Evolutionary conservation across 169 alveolate genomes (phyloP), one percentile per base, ranked within the genome.

Genomic region (Toxoplasma gondii): DNA sequence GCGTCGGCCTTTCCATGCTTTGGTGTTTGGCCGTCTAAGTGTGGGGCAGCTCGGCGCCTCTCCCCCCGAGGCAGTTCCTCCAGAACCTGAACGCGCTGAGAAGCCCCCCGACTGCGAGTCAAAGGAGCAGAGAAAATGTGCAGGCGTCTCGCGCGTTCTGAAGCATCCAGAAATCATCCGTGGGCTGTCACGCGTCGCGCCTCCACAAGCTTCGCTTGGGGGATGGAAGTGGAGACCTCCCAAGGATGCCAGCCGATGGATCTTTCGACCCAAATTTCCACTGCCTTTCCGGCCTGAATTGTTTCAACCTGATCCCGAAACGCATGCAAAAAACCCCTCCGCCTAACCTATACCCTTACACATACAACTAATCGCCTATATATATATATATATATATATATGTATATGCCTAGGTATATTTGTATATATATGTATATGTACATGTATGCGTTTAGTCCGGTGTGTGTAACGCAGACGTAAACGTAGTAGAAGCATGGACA

Each of bases 191-290:
- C 84, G 84, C 44, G 84, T 74, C 43, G 84, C 84, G 84, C 84
- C 84, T 74, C 84, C 84, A 44, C 84, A 74, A 12, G 84, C 84
- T 12, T 34, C 45, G 2, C 84, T 74, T 1, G 84, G 84, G 9
- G 84, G 84, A 12, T 74, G 84, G 84, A 22, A n/a, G 22, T 74
- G 84, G 84, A 1, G 27, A 44, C 84, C 84, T 34, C 84, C 84
- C 19, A 44, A 41, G 44, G 84, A 36, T 36, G 84, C 84, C 2
- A 74, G 84, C 44, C 84, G 84, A 16, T 74, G 84, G 84, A n/a
- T 74, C 43, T 74, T 74, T n/a, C 84, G 84, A 7, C 84, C 84
- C 84, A 36, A 31, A 7, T 74, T 74, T n/a, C 84, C 84, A 12
- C 19, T 36, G 39, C 84, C 84, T n/a, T 19, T 0, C 43, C 2